phyloP scores from a whole-genome alignment of 192 early-diverging fungal genomes.

The Haplosporangium gracile region DNA sequence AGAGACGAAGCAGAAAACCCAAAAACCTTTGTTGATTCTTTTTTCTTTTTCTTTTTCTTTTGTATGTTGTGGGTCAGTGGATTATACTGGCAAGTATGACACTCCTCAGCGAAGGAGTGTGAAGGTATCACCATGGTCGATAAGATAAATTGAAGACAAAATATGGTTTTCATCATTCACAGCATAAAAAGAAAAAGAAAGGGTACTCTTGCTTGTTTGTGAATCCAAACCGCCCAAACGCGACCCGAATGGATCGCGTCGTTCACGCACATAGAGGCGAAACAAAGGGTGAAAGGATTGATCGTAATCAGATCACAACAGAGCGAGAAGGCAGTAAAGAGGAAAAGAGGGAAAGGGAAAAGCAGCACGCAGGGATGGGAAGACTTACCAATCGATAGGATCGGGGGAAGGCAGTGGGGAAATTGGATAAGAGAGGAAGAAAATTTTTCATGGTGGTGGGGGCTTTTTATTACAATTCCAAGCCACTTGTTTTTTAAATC shows the following conservation, averaged over 20 bases:
- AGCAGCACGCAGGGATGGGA: not conserved
- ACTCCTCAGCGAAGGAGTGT: slow-evolving; percentile 61
- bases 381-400: not conserved
- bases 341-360: not conserved
- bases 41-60: slow-evolving; percentile 18
- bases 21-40: not conserved
- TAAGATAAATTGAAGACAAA: slow-evolving; percentile 59
- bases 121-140: slow-evolving; percentile 57
- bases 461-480: not conserved
- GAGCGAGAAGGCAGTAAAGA: not conserved
- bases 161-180: slow-evolving; percentile 57
- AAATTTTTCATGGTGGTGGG: not conserved
- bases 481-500: not conserved
- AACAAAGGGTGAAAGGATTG: not conserved
- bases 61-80: slow-evolving; percentile 50
- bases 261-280: not conserved
- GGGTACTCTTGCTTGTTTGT: not conserved
- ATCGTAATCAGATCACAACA: not conserved
- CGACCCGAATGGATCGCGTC: not conserved
- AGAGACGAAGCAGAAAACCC: not conserved
- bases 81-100: slow-evolving; percentile 61
- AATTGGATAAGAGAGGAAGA: not conserved
- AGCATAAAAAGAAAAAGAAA: not conserved
- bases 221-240: not conserved
- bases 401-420: not conserved